Base-by-base conservation (phyloP, 2,329 filamentous ascomycete species). In the Magnaporthiopsis rhizophila region DNA sequence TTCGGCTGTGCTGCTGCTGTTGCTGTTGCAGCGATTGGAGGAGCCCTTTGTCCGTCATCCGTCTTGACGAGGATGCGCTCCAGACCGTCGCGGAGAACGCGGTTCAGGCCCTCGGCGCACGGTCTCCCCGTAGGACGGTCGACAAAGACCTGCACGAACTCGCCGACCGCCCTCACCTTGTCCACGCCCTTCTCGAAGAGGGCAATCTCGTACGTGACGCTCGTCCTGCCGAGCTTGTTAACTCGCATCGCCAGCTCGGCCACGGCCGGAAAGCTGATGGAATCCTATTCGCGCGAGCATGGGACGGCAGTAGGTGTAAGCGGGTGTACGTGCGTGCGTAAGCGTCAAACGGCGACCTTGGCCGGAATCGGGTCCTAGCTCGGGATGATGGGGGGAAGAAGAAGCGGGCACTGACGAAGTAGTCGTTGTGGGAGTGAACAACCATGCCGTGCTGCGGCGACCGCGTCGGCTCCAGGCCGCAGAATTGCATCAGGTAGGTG, bases 61-160 rank as follows among this genome's bases (percentile, higher is more conserved):
- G 36, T 30, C 50, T 62, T 32, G 36, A 81, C 75, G 50, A 82
- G 69, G 69, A 90, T 76, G 67, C 79, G 83, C 73, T 85, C 79
- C 64, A 91, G 75, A 1, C 86, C 88, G 50, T 72, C 72, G 32
- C 85, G 86, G 71, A 92, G 76, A 62, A 76, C 77, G 9, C 77
- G 71, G 59, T 79, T 80, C 85, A 95, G 91, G 8, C 88, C 90
- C 30, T 80, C 77, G 34, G 79, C 75, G 30, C 81, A 83, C n/a
- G 91, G 90, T 66, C 87, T 84, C 68, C 88, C 86, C 21, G 85
- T 89, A 53, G 82, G 81, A 62, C 90, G 83, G 65, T 93, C 86
- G n/a, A 96, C 90, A 77, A 94, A 96, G 13, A 97, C 91, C 73
- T 97, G 93, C 18, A 92, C 83, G 72, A 95, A 92, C 69, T 90